Evolutionary conservation across 352 stramenopile species (phyloP), one percentile per base, ranked within the genome.

Genomic region (Globisporangium rhizosaccharum): DNA sequence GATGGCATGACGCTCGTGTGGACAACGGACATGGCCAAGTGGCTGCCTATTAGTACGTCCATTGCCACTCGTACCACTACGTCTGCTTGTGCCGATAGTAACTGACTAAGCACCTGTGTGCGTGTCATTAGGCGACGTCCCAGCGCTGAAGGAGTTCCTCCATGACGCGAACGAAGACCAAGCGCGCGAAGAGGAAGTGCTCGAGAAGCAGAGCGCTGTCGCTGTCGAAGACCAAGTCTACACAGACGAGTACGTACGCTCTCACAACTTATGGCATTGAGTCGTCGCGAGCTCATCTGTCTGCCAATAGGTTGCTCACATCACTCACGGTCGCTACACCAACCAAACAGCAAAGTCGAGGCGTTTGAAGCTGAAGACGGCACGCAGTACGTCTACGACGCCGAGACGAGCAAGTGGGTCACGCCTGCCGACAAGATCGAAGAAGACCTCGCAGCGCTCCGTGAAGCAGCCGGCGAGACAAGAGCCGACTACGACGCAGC

Each of bases 1-100:
- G 81, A 90, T 60, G 81, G 81, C 33, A 76, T 90, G 70, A 90
- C 81, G 59, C 66, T 90, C 41, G 75, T 90, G 9, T 90, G 81
- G 81, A 76, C 53, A 18, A 63, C 77, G 51, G 62, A 75, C 33
- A 67, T 90, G 49, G 33, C 67, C 37, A 63, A 61, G 18, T 88
- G 76, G 81, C 84, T 80, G 49, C 71, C 81, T 14, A 73, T 90
- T 18, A 71, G 76, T 84, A 37, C 56, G 41, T 23, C 15, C 5
- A 7, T 47, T 3, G 28, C 9, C 39, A 45, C 12, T 18, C 11
- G 51, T 48, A 28, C 6, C 12, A 9, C 9, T 41, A 2, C 33
- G 10, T 44, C 46, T 57, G 1, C 30, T 33, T 58, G 39, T 30
- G 42, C 10, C 48, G 9, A 0, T 48, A 20, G 20, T 9, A 23